Conservation (phyloP, 164 flowering plant species). For the Warburgia ugandensis region DNA sequence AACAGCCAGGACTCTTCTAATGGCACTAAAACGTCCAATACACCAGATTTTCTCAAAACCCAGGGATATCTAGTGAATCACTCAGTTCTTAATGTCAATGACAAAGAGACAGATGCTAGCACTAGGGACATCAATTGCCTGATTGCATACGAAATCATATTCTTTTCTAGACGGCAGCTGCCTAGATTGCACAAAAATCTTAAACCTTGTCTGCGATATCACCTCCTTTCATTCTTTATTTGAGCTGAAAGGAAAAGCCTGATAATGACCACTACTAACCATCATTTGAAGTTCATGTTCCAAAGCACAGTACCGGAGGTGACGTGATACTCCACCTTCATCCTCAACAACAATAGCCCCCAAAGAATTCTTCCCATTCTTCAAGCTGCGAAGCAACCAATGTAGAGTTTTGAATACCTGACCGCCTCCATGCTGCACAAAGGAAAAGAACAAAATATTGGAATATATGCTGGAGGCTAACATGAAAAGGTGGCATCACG, state of each 20-base stretch:
- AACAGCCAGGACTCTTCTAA: too few relatives aligned
- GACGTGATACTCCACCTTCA: conserved; percentile 49
- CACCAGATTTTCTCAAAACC: too few relatives aligned
- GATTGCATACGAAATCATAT: too few relatives aligned
- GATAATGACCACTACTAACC: conserved; percentile 32
- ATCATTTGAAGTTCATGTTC: conserved; percentile 54
- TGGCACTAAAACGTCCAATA: too few relatives aligned
- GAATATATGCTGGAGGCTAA: not conserved
- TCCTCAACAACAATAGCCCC: conserved; percentile 60
- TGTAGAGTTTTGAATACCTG: conserved; percentile 63
- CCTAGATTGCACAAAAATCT: too few relatives aligned
- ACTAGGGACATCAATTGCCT: too few relatives aligned
- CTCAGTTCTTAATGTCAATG: too few relatives aligned
- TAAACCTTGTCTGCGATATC: too few relatives aligned
- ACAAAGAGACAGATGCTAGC: too few relatives aligned
- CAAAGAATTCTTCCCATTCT: conserved; percentile 31
- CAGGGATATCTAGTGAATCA: too few relatives aligned
- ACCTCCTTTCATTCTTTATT: too few relatives aligned
- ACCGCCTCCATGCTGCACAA: conserved; percentile 75
- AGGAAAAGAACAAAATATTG: not conserved
- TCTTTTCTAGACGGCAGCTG: too few relatives aligned
- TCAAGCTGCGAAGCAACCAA: conserved; percentile 41
- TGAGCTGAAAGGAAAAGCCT: not conserved
- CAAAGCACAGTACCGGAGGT: conserved; percentile 63
- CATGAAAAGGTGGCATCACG: not conserved